Base-by-base conservation (phyloP, 768 basidiomycete genomes). In the Lentinula lateritia region DNA sequence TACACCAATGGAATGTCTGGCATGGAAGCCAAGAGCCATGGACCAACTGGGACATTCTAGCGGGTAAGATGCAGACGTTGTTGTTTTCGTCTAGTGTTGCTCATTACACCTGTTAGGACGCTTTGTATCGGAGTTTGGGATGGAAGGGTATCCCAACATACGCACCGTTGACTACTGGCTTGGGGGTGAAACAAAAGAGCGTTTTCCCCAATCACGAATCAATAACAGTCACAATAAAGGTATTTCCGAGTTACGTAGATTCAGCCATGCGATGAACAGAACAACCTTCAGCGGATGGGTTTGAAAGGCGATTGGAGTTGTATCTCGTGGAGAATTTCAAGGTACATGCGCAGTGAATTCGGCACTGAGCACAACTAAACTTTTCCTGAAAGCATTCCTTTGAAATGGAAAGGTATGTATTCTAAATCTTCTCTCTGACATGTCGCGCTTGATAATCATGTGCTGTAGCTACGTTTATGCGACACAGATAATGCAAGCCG, bases 401-500 rank as follows among this genome's bases (percentile, higher is more conserved):
- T 68, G 87, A 94, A 66, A 87, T 95, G 72, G 92, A 94, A 68
- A 91, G 89, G 90, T 88, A 58, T 28, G 64, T 35, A 42, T 13
- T 3, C 0, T 32, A 16, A 5, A 60, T 50, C 41, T 45, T 50
- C 55, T 56, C 39, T n/a, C 16, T 10, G 55, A 15, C 16, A 34
- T 58, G 53, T 57, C 60, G 45, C 65, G 46, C 52, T 62, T 64
- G 52, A 64, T 38, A 65, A 57, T 23, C 45, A 6, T n/a, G 53
- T 2, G 8, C 32, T 34, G 50, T 65, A 93, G 92, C 72, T 97
- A 95, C 74, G 83, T 92, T 13, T 98, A 94, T 74, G 93, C 91
- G 68, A 96, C 96, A 5, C 96, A 98, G 74, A 76, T 96, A 60
- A 95, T 98, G 92, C 96, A 98, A 74, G 91, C 95, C 3, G 95